Evolutionary conservation across 768 basidiomycete species (phyloP).

Genomic region (Lactifluus volemus): DNA sequence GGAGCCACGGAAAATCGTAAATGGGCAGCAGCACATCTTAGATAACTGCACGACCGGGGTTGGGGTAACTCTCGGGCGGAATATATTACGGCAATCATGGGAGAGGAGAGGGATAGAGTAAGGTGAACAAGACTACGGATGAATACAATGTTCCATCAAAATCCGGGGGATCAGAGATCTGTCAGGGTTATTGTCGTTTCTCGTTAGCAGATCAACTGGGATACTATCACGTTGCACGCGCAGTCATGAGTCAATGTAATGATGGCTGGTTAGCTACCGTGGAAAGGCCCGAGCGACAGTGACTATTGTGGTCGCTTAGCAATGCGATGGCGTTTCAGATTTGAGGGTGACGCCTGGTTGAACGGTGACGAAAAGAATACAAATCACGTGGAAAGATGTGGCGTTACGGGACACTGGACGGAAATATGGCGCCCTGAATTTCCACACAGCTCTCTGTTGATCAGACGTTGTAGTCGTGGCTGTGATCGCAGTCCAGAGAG

Average conservation of each 20-base stretch:
- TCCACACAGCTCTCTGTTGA: background rate
- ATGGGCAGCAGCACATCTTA: background rate
- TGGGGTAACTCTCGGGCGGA: background rate
- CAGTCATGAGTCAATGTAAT: background rate
- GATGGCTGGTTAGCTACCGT: background rate
- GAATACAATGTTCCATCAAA: background rate
- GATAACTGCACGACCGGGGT: background rate
- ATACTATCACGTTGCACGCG: constrained; percentile 8
- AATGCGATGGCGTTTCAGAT: constrained; percentile 9
- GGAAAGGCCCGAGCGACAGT: background rate
- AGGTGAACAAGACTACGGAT: background rate
- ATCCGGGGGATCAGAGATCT: background rate
- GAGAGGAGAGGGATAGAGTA: background rate
- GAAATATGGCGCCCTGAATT: background rate
- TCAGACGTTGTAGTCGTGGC: background rate
- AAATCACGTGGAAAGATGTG: constrained; percentile 1
- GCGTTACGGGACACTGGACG: background rate
- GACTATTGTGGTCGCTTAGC: constrained; percentile 12
- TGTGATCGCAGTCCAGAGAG: background rate
- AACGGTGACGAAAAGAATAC: background rate
- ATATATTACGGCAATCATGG: background rate
- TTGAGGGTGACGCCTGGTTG: background rate
- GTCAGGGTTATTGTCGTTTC: background rate
- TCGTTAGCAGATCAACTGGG: background rate
- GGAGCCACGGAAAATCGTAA: background rate